phyloP scores from a whole-genome alignment of 2,329 filamentous ascomycete species.

The Paecilomyces sp. region DNA sequence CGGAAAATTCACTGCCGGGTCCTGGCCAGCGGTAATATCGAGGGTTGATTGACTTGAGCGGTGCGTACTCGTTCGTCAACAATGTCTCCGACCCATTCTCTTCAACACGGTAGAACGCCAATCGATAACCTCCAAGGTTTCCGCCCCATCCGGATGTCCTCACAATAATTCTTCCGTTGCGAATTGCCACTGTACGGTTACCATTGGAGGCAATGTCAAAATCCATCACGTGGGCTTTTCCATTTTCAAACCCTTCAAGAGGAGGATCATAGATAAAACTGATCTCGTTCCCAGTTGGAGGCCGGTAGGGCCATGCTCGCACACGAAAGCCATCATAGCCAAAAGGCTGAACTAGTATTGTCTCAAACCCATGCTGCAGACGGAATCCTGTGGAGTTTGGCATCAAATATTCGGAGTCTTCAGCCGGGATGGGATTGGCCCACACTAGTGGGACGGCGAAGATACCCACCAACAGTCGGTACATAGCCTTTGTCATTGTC shows the following conservation, averaged over 20 bases:
- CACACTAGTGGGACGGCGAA: no score
- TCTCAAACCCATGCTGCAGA: conserved; percentile 13
- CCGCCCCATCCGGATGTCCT: conserved; percentile 20
- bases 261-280: conserved; percentile 34
- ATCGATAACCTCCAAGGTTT: conserved; percentile 5
- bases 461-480: no score
- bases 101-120: conserved; percentile 30
- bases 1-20: conserved; percentile 26
- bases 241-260: conserved; percentile 29
- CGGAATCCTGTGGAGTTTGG: no score
- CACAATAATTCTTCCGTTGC: conserved; percentile 31
- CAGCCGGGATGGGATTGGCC: no score
- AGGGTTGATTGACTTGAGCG: conserved; percentile 27
- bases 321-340: conserved; percentile 35
- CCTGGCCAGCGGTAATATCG: conserved; percentile 29
- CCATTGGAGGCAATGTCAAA: conserved; percentile 27
- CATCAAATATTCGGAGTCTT: no score
- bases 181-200: conserved; percentile 19
- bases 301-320: conserved; percentile 31
- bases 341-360: conserved; percentile 31
- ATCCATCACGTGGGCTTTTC: conserved; percentile 20
- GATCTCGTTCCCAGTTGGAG: conserved; percentile 25
- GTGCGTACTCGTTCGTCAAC: conserved; percentile 27
- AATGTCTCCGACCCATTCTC: conserved; percentile 25
- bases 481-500: no score